phyloP scores from a whole-genome alignment of 2,329 filamentous ascomycete species.

The Paecilomyces sp. region DNA sequence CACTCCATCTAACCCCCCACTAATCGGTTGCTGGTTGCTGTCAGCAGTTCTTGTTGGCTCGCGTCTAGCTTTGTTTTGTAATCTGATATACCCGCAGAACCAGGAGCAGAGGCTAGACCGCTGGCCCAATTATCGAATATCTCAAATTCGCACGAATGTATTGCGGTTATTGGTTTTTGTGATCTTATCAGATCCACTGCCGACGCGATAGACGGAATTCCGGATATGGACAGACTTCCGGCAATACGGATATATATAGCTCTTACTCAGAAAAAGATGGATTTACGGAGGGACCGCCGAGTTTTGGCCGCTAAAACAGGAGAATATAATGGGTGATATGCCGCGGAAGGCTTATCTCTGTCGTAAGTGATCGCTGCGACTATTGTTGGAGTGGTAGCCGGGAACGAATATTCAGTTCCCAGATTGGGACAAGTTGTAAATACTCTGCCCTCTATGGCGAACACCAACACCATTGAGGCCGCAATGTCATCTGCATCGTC shows the following conservation, averaged over 20 bases:
- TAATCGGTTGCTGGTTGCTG: too few relatives aligned
- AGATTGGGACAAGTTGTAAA: slow-evolving; percentile 7
- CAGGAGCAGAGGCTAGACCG: background rate
- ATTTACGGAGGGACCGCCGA: background rate
- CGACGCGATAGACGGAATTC: background rate
- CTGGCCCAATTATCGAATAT: background rate
- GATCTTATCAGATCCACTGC: background rate
- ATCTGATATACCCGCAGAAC: background rate
- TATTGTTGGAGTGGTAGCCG: background rate
- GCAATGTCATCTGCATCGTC: background rate
- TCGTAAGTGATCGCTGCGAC: background rate
- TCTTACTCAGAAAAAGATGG: background rate
- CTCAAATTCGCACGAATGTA: background rate
- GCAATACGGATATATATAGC: background rate
- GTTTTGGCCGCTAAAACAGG: background rate
- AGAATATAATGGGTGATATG: background rate
- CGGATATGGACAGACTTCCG: background rate
- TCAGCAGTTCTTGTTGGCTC: too few relatives aligned
- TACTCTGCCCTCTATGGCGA: slow-evolving; percentile 11
- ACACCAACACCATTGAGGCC: background rate
- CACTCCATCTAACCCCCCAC: background rate
- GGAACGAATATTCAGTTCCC: background rate
- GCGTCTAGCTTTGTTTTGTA: background rate
- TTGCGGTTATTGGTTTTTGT: background rate
- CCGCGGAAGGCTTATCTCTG: background rate